Percentiles rank a stretch among this genome's conserved stretches.
Conservation (phyloP, 2,329 filamentous ascomycete genomes). For the Microcyclospora pomicola region DNA sequence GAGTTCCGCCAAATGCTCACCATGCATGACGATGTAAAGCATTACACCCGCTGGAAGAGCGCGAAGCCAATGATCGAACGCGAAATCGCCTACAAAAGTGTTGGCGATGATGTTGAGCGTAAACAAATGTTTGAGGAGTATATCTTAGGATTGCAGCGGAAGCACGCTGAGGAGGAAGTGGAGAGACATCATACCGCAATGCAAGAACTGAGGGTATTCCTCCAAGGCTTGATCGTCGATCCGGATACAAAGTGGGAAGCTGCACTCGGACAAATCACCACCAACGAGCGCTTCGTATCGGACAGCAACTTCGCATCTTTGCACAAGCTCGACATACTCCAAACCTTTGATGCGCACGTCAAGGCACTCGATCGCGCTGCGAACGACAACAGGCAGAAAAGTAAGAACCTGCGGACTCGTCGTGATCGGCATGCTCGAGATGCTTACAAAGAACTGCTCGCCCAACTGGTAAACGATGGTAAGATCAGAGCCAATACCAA, state of each 20-base stretch:
- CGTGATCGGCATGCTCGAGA: conserved; percentile 80
- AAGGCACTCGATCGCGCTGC: conserved; percentile 80
- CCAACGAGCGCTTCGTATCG: conserved; percentile 60
- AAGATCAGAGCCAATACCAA: conserved; percentile 83
- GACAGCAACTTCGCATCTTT: conserved; percentile 78
- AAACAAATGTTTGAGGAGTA: conserved; percentile 91
- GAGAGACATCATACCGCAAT: conserved; percentile 64
- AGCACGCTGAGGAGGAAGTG: conserved; percentile 61
- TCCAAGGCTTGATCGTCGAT: conserved; percentile 70
- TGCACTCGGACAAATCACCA: conserved; percentile 68
- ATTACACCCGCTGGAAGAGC: conserved; percentile 95
- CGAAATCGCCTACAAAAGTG: conserved; percentile 89
- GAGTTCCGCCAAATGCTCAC: conserved; percentile 95
- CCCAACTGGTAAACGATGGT: conserved; percentile 58
- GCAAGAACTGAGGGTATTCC: conserved; percentile 63
- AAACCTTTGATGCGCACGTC: conserved; percentile 88
- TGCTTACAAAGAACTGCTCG: conserved; percentile 58
- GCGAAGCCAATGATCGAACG: conserved; percentile 86
- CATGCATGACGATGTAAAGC: conserved; percentile 90
- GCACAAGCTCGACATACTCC: conserved; percentile 79
- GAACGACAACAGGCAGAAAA: conserved; percentile 79
- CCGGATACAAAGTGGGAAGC: conserved; percentile 92
- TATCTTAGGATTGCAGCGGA: conserved; percentile 67
- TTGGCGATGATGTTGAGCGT: conserved; percentile 73
- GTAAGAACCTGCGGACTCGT: conserved; percentile 68